A percentile compares a stretch with the other conserved stretches of the same genome.
Evolutionary conservation across 495 filamentous ascomycete genomes (phyloP).

Genomic region (Penicillium ochrochloron): DNA sequence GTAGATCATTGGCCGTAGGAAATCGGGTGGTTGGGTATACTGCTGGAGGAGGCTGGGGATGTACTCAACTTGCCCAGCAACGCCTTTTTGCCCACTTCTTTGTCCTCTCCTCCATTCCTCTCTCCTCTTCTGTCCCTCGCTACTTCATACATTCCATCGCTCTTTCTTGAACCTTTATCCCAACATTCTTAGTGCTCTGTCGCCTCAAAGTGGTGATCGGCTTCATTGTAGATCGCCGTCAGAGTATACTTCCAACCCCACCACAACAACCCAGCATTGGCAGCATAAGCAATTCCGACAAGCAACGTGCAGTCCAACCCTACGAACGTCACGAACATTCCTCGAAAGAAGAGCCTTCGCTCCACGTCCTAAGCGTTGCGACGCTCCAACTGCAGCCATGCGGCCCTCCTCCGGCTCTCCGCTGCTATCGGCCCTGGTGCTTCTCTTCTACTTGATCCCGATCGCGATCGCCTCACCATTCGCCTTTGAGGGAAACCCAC

Average conservation of each 20-base stretch:
- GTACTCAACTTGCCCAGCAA: constrained; percentile 19
- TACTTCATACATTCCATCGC: constrained; percentile 15
- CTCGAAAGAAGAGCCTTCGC: constrained; percentile 10
- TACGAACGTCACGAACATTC: constrained; percentile 24
- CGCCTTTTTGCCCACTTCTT: not conserved
- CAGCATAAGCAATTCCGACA: constrained; percentile 7
- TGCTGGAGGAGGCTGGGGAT: constrained; percentile 43
- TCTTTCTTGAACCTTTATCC: constrained; percentile 12
- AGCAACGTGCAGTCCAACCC: constrained; percentile 12
- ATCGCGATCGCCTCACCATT: constrained; percentile 45
- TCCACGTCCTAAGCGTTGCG: constrained; percentile 3
- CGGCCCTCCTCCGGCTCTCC: constrained; percentile 34
- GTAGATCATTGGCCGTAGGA: constrained; percentile 31
- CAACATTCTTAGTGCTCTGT: constrained; percentile 13
- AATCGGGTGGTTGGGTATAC: constrained; percentile 54
- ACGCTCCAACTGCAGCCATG: constrained; percentile 34
- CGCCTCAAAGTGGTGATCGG: constrained; percentile 17
- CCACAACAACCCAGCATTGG: constrained; percentile 5
- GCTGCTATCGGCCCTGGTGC: constrained; percentile 34
- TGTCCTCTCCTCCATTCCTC: constrained; percentile 17
- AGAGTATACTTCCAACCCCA: constrained; percentile 18
- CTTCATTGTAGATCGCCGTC: constrained; percentile 9
- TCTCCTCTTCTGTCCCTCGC: constrained; percentile 22
- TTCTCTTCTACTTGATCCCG: constrained; percentile 30
- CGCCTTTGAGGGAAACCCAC: constrained; percentile 24